Base-by-base conservation (phyloP, 345 rosid species). In the Camelina sativa region DNA sequence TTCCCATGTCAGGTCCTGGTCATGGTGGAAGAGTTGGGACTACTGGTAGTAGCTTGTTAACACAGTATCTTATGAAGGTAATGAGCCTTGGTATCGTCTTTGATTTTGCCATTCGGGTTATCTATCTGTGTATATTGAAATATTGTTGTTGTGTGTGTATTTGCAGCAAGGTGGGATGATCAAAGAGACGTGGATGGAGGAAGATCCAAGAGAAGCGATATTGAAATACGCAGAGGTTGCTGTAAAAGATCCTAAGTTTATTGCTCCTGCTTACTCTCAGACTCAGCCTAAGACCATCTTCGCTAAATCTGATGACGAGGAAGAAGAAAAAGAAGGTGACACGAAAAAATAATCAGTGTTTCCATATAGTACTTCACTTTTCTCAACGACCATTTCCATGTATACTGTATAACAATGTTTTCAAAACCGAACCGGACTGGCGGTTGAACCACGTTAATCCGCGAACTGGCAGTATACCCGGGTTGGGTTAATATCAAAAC, bases 171-270 rank as follows among this genome's bases (percentile, higher is more conserved):
- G 99, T 48, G 99, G 99, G 67, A 85, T 95, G 99, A 88, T 95
- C 73, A 95, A 95, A 83, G 99, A 92, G 84, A 95, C 98, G 37
- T 95, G 99, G 99, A 95, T 95, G 98, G 98, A 95, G 32, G 98
- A 92, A 85, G 99, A 95, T 84, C 98, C 98, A 47, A 88, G 99
- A 77, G 99, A 92, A 83, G 99, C 99, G 19, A 95, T 95, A 69
- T 76, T 92, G 76, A 95, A 92, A 79, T 88, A 85, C 57, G 98
- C 99, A 69, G 98, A 95, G 7, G 98, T 61, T 66, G 99, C 99
- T 13, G 93, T 84, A 4, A 92, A 89, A 69, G 96, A 95, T 47
- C 98, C 99, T 0, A 90, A 90, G 83, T 95, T 75, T 81, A 92
- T 94, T 67, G 99, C 99, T 65, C 99, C 97, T 65, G 99, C 99